Evolutionary conservation across 306 rosid species (phyloP), one percentile per base, ranked within the genome.

Genomic region (Castanea mollissima): DNA sequence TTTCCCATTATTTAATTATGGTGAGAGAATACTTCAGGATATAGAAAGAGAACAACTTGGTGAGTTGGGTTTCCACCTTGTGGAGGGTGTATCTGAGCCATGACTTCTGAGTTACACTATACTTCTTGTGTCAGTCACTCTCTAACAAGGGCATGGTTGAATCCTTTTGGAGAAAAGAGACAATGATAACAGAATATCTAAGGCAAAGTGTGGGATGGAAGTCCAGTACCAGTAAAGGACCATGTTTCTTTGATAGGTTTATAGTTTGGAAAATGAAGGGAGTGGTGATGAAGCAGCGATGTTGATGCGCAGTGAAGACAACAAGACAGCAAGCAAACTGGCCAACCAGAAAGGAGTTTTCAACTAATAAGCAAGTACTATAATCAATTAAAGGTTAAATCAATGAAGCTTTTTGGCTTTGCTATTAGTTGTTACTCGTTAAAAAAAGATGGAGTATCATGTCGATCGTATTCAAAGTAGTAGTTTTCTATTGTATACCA

Each of bases 41-140:
- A n/a, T 55, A 46, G 71, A 79, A 63, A 69, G 62, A 78, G 10
- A 60, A 73, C 81, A 57, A 77, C 81, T 71, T 65, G 78, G 34
- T 62, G 14, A 52, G 70, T 56, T 49, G 54, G 54, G 58, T 63
- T 64, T 73, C 85, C 82, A 60, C 76, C 31, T 75, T 44, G 73
- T 63, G 69, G 46, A 81, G 69, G 71, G 31, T 25, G 54, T 49
- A 49, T 49, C 16, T 49, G 5, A 12, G 16, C 0, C 6, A 5
- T 16, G 69, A 21, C 6, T 6, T 1, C 31, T 15, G 65, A 49
- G 76, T 46, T 32, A 35, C 63, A 46, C 68, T 7, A 14, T 31
- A 15, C 51, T 7, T 41, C 55, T 15, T 35, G 25, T 31, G 4
- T 1, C 62, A 69, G 0, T 57, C 58, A 71, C 51, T 57, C 70